phyloP scores from a whole-genome alignment of 768 basidiomycete genomes.

The Asterophora parasitica region DNA sequence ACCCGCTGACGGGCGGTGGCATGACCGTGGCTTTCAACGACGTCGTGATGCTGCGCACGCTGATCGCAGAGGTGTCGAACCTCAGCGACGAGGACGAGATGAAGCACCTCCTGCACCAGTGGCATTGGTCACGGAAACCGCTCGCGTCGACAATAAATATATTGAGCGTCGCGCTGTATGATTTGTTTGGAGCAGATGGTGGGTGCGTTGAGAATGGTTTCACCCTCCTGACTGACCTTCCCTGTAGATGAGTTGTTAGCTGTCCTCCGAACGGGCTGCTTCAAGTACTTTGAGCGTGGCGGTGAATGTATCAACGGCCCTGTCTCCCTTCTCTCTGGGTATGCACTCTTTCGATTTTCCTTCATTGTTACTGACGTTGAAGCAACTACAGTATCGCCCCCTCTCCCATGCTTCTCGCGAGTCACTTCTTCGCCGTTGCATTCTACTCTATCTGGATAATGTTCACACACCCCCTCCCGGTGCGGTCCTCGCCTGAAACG shows the following conservation, averaged over 20 bases:
- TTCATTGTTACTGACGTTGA: not conserved
- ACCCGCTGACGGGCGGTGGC: slow-evolving; percentile 95
- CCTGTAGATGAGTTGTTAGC: slow-evolving; percentile 52
- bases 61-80: slow-evolving; percentile 46
- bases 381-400: slow-evolving; percentile 58
- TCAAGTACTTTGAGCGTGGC: slow-evolving; percentile 95
- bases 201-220: slow-evolving; percentile 23
- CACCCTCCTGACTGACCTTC: not conserved
- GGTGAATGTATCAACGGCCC: slow-evolving; percentile 87
- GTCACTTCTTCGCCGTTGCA: slow-evolving; percentile 95
- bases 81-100: slow-evolving; percentile 49
- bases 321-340: slow-evolving; percentile 85
- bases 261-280: slow-evolving; percentile 78
- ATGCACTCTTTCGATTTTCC: not conserved
- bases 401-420: slow-evolving; percentile 74
- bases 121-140: slow-evolving; percentile 87
- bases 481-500: slow-evolving; percentile 16
- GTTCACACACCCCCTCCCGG: slow-evolving; percentile 52
- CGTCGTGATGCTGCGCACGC: slow-evolving; percentile 63
- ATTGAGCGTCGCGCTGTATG: slow-evolving; percentile 88
- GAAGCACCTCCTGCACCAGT: slow-evolving; percentile 50
- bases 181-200: slow-evolving; percentile 93
- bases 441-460: slow-evolving; percentile 91
- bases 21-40: slow-evolving; percentile 97
- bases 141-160: slow-evolving; percentile 88